Percentiles rank a stretch among this genome's conserved stretches.
phyloP scores from a whole-genome alignment of 768 basidiomycete genomes.

The Piloderma croceum region DNA sequence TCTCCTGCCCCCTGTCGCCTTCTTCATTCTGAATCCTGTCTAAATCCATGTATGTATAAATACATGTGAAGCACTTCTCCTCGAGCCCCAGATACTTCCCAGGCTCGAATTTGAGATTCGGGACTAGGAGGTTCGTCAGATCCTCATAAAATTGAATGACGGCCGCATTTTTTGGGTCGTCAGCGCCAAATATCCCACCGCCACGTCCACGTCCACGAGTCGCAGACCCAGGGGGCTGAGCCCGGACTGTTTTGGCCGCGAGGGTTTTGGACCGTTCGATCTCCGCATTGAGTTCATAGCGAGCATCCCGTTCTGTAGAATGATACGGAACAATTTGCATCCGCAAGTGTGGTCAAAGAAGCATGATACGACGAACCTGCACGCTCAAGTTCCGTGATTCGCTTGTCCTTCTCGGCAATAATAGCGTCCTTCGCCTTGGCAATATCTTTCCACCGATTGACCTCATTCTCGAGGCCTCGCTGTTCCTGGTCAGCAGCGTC shows the following conservation, averaged over 20 bases:
- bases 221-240: conserved; percentile 33
- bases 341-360: too few relatives aligned
- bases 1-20: conserved; percentile 35
- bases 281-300: conserved; percentile 56
- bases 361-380: conserved; percentile 37
- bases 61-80: conserved; percentile 59
- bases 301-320: conserved; percentile 43
- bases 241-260: conserved; percentile 37
- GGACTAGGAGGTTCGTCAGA: conserved; percentile 71
- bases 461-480: conserved; percentile 42
- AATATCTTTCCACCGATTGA: conserved; percentile 36
- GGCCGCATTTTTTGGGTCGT: conserved; percentile 54
- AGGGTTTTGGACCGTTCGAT: conserved; percentile 48
- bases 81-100: conserved; percentile 42
- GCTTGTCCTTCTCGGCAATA: conserved; percentile 39
- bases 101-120: conserved; percentile 48
- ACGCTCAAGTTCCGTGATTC: conserved; percentile 43
- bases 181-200: conserved; percentile 26
- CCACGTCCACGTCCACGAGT: conserved; percentile 29
- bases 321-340: conserved; percentile 3
- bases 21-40: conserved; percentile 23
- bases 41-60: conserved; percentile 51
- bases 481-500: conserved; percentile 71
- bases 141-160: conserved; percentile 81
- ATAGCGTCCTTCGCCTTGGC: conserved; percentile 38